Conservation (phyloP, 805 yeast species). For the Hanseniaspora thailandica region DNA sequence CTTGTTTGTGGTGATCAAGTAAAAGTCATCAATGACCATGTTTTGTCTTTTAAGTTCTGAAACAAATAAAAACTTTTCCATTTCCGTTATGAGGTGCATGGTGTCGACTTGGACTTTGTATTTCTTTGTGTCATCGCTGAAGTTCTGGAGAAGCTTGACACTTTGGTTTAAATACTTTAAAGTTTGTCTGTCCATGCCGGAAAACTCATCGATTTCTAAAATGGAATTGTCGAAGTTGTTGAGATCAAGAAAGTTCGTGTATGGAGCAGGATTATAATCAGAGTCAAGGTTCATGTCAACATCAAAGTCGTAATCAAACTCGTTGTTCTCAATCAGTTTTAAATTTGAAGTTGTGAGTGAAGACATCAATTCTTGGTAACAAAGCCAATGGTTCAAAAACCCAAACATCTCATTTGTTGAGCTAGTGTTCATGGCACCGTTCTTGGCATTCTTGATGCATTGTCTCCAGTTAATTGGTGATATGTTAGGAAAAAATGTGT, state of each 20-base stretch:
- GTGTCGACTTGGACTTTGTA: neutral
- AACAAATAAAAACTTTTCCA: constrained; percentile 1
- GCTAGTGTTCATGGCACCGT: neutral
- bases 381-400: constrained; percentile 9
- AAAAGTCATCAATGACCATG: neutral
- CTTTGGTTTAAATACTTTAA: constrained; percentile 2
- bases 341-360: constrained; percentile 11
- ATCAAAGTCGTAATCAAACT: constrained; percentile 8
- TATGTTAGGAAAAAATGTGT: constrained; percentile 8
- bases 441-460: constrained; percentile 9
- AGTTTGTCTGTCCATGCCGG: constrained; percentile 12
- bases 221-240: neutral
- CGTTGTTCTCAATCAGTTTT: neutral
- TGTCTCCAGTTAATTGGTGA: constrained; percentile 7
- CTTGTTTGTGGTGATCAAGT: constrained; percentile 6
- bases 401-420: constrained; percentile 3
- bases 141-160: constrained; percentile 3
- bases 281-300: neutral
- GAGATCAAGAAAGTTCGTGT: neutral
- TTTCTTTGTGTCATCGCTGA: neutral
- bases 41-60: neutral
- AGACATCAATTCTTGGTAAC: constrained; percentile 24
- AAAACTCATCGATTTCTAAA: constrained; percentile 9
- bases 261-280: neutral
- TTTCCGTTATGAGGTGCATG: constrained; percentile 4